Evolutionary conservation across 2,329 filamentous ascomycete species (phyloP).

Genomic region (Byssochlamys sp.): DNA sequence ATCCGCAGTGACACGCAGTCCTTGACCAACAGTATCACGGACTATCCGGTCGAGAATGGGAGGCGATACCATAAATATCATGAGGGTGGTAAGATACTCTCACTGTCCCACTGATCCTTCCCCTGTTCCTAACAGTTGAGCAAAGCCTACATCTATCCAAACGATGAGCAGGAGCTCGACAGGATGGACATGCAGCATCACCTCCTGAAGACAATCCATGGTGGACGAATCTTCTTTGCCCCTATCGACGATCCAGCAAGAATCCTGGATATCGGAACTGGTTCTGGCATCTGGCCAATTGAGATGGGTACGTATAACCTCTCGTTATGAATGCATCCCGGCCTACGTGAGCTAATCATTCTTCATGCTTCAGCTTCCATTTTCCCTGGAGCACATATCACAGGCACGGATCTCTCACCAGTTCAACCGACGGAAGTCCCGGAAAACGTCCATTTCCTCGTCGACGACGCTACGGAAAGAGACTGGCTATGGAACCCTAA

Average conservation of each 20-base stretch:
- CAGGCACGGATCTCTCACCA: conserved; percentile 58
- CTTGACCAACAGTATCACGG: conserved; percentile 33
- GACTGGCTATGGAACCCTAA: conserved; percentile 48
- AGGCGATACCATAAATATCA: conserved; percentile 37
- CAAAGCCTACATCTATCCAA: conserved; percentile 39
- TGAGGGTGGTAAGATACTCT: conserved; percentile 29
- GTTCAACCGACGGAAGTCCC: conserved; percentile 59
- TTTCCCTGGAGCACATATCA: conserved; percentile 50
- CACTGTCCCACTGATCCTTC: not conserved
- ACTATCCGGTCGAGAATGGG: conserved; percentile 35
- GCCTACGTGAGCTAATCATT: not conserved
- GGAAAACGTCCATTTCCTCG: conserved; percentile 62
- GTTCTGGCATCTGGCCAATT: conserved; percentile 59
- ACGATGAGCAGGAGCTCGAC: conserved; percentile 47
- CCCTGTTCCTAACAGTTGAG: not conserved
- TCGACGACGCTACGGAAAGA: conserved; percentile 57
- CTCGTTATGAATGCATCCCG: conserved; percentile 3
- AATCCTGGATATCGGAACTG: conserved; percentile 51
- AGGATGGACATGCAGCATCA: conserved; percentile 49
- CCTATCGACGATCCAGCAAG: conserved; percentile 37
- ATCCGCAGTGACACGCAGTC: conserved; percentile 31
- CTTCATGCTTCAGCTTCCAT: conserved; percentile 22
- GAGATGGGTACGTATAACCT: conserved; percentile 45
- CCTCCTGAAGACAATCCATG: conserved; percentile 41
- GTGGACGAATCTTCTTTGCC: conserved; percentile 38